A percentile compares a stretch with the other conserved stretches of the same genome.
Evolutionary conservation across 2,329 filamentous ascomycete species (phyloP).

Genomic region (Exophiala lecanii-corni): DNA sequence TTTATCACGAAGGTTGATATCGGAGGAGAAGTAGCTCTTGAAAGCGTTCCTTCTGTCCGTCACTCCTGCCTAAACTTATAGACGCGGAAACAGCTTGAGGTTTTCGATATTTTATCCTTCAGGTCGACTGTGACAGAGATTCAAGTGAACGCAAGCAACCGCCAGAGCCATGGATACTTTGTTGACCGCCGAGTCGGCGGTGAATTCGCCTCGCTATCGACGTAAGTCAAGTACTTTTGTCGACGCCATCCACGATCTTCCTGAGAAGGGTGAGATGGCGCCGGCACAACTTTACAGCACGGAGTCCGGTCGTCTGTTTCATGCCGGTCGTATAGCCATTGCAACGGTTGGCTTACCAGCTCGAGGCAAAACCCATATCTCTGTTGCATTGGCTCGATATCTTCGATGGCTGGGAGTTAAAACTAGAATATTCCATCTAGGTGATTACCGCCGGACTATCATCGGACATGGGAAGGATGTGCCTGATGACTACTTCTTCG

Average conservation of each 20-base stretch:
- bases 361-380: constrained; percentile 95
- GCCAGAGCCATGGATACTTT: constrained; percentile 49
- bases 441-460: constrained; percentile 90
- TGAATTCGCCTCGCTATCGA: constrained; percentile 82
- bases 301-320: constrained; percentile 93
- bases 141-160: too few relatives aligned
- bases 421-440: constrained; percentile 94
- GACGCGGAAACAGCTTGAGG: too few relatives aligned
- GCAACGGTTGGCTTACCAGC: constrained; percentile 94
- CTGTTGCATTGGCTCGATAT: constrained; percentile 90
- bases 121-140: too few relatives aligned
- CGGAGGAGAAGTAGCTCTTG: too few relatives aligned
- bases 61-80: too few relatives aligned
- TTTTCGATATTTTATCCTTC: too few relatives aligned
- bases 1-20: too few relatives aligned
- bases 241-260: constrained; percentile 92
- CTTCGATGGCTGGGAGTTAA: constrained; percentile 96
- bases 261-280: constrained; percentile 77
- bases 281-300: constrained; percentile 97
- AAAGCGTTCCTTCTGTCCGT: too few relatives aligned
- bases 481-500: constrained; percentile 96
- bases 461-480: constrained; percentile 78
- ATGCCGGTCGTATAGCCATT: constrained; percentile 94
- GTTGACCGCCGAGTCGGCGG: constrained; percentile 80
- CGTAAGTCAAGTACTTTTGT: constrained; percentile 94